Evolutionary conservation across 192 early-diverging fungal species (phyloP).

Genomic region (Podila horticola): DNA sequence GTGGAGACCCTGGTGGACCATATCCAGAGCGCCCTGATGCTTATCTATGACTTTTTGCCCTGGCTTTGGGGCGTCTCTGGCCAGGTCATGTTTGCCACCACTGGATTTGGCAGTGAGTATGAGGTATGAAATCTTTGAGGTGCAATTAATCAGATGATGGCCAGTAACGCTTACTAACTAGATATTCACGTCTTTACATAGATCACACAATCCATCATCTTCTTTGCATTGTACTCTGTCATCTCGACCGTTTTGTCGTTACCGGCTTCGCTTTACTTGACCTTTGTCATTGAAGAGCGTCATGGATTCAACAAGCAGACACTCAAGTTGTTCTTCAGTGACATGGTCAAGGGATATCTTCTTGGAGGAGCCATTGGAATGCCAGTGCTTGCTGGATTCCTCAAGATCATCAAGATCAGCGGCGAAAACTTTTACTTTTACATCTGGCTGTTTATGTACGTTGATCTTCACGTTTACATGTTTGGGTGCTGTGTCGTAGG

Average conservation of each 20-base stretch:
- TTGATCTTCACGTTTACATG: not conserved
- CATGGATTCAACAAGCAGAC: slow-evolving; percentile 99
- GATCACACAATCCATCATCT: slow-evolving; percentile 88
- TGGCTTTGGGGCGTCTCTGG: slow-evolving; percentile 77
- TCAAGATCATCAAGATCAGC: slow-evolving; percentile 83
- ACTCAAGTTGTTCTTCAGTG: slow-evolving; percentile 77
- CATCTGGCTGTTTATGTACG: slow-evolving; percentile 90
- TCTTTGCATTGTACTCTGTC: slow-evolving; percentile 67
- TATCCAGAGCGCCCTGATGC: slow-evolving; percentile 71
- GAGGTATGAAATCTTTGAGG: slow-evolving; percentile 59
- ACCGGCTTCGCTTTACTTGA: slow-evolving; percentile 88
- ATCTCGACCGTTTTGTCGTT: slow-evolving; percentile 73
- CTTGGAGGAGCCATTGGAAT: slow-evolving; percentile 79
- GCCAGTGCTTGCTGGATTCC: slow-evolving; percentile 81
- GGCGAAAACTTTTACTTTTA: slow-evolving; percentile 91
- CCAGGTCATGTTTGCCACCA: slow-evolving; percentile 54
- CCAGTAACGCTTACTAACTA: not conserved
- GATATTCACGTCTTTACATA: slow-evolving; percentile 22
- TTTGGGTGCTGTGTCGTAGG: not conserved
- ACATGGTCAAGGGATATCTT: slow-evolving; percentile 77
- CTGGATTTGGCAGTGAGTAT: slow-evolving; percentile 70
- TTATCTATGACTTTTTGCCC: slow-evolving; percentile 79
- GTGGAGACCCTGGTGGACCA: slow-evolving; percentile 69
- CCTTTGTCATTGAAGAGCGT: slow-evolving; percentile 94
- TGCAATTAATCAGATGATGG: not conserved